phyloP scores from a whole-genome alignment of 2,329 filamentous ascomycete genomes.

The Xylariaceae sp. region DNA sequence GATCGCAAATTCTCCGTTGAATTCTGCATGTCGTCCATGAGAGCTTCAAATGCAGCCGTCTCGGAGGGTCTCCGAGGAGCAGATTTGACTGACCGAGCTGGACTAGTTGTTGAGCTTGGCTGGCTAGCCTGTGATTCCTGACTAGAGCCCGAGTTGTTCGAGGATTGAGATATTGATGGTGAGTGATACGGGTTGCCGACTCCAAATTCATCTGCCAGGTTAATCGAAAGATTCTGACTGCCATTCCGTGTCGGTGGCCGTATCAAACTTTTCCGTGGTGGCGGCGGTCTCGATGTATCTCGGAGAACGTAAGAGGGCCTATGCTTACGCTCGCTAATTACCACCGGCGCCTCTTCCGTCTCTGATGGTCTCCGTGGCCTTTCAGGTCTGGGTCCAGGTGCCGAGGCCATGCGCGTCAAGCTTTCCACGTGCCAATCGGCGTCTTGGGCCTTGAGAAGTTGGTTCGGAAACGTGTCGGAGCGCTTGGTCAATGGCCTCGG shows the following conservation, averaged over 20 bases:
- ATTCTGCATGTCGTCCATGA: constrained; percentile 54
- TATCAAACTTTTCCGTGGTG: constrained; percentile 48
- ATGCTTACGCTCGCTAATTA: constrained; percentile 27
- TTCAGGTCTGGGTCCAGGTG: constrained; percentile 41
- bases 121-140: constrained; percentile 46
- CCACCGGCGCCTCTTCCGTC: constrained; percentile 19
- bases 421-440: constrained; percentile 31
- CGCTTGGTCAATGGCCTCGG: constrained; percentile 39
- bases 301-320: constrained; percentile 42
- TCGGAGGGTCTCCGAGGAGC: constrained; percentile 37
- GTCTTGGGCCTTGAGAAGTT: constrained; percentile 22
- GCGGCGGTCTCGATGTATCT: constrained; percentile 50
- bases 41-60: constrained; percentile 38
- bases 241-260: constrained; percentile 38
- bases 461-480: constrained; percentile 51
- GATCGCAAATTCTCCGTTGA: constrained; percentile 41
- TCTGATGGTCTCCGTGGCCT: constrained; percentile 28
- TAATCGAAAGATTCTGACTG: constrained; percentile 41
- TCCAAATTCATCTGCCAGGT: constrained; percentile 58
- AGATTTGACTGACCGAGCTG: constrained; percentile 41
- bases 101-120: constrained; percentile 59
- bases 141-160: constrained; percentile 59
- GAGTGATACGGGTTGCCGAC: constrained; percentile 61
- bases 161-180: constrained; percentile 61
- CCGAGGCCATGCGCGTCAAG: constrained; percentile 45